A percentile compares a stretch with the other conserved stretches of the same genome.
Evolutionary conservation across 306 rosid genomes (phyloP).

Genomic region (Pyrus betulifolia): DNA sequence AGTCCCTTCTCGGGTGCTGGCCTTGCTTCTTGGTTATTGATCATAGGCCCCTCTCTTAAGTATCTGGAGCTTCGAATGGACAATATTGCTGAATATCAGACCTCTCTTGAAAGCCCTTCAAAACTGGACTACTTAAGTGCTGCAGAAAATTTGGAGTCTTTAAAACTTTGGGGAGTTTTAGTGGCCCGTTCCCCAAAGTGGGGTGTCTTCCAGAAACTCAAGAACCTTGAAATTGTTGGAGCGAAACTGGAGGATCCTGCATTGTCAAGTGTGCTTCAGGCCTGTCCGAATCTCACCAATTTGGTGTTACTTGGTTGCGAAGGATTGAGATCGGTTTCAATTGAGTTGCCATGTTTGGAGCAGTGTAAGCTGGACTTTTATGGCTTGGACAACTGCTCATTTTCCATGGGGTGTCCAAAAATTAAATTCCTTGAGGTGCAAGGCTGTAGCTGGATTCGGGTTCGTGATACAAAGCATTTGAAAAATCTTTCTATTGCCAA

Average conservation of each 20-base stretch:
- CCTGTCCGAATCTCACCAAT: conserved; percentile 60
- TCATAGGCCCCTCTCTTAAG: conserved; percentile 44
- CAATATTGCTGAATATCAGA: conserved; percentile 44
- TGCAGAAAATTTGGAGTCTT: conserved; percentile 62
- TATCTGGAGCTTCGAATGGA: conserved; percentile 89
- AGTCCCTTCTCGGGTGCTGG: conserved; percentile 72
- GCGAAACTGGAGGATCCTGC: conserved; percentile 63
- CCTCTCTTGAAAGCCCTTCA: conserved; percentile 43
- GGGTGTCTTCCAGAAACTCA: conserved; percentile 61
- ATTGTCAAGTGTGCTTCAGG: conserved; percentile 41
- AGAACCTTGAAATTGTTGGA: conserved; percentile 78
- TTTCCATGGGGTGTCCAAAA: conserved; percentile 53
- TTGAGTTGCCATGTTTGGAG: conserved; percentile 54
- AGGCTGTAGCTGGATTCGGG: conserved; percentile 95
- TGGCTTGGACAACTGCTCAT: conserved; percentile 68
- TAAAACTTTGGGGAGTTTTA: conserved; percentile 90
- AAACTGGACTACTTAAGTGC: conserved; percentile 58
- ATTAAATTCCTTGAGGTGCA: conserved; percentile 82
- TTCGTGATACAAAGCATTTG: conserved; percentile 49
- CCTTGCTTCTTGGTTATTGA: conserved; percentile 73
- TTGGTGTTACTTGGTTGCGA: conserved; percentile 83
- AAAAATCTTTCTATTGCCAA: conserved; percentile 67
- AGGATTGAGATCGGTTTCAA: conserved; percentile 57
- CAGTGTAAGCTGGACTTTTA: conserved; percentile 85
- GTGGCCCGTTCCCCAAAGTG: conserved; percentile 62